Evolutionary conservation across 2,329 filamentous ascomycete genomes (phyloP).

Genomic region (Clathrospora elynae): DNA sequence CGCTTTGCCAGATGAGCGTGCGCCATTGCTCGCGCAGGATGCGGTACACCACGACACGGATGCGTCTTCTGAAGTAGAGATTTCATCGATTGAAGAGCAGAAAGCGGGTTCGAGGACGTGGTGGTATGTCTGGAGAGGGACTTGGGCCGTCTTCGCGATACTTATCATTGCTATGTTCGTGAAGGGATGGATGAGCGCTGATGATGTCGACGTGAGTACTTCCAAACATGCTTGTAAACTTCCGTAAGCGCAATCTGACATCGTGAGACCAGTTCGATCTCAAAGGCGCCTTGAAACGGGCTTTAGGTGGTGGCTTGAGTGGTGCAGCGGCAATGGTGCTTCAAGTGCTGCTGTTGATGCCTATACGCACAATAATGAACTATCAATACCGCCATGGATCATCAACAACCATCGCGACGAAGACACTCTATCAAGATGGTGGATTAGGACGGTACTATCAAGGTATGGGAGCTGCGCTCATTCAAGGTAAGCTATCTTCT

Average conservation of each 20-base stretch:
- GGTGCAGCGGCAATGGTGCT: constrained; percentile 40
- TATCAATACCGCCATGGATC: constrained; percentile 40
- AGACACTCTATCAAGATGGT: constrained; percentile 34
- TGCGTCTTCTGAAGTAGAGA: constrained; percentile 11
- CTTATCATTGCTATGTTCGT: constrained; percentile 27
- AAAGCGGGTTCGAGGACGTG: constrained; percentile 20
- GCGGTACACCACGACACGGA: constrained; percentile 4
- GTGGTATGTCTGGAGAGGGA: constrained; percentile 26
- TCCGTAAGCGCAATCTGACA: not conserved
- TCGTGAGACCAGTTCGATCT: constrained; percentile 30
- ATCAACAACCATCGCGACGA: constrained; percentile 30
- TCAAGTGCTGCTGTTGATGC: constrained; percentile 39
- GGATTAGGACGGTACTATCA: constrained; percentile 35
- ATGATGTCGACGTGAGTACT: constrained; percentile 33
- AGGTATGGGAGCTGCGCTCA: constrained; percentile 31
- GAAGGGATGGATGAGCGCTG: constrained; percentile 36
- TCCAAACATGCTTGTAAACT: not conserved
- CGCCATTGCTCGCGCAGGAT: constrained; percentile 26
- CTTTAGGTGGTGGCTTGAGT: constrained; percentile 36
- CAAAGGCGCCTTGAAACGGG: constrained; percentile 32
- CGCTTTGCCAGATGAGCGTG: constrained; percentile 22
- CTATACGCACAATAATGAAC: constrained; percentile 40
- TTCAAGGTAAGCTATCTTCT: constrained; percentile 22
- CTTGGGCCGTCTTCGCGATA: constrained; percentile 18
- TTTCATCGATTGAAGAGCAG: constrained; percentile 15